Evolutionary conservation across 2,329 filamentous ascomycete genomes (phyloP).

Genomic region (Zymoseptoria pseudotritici): DNA sequence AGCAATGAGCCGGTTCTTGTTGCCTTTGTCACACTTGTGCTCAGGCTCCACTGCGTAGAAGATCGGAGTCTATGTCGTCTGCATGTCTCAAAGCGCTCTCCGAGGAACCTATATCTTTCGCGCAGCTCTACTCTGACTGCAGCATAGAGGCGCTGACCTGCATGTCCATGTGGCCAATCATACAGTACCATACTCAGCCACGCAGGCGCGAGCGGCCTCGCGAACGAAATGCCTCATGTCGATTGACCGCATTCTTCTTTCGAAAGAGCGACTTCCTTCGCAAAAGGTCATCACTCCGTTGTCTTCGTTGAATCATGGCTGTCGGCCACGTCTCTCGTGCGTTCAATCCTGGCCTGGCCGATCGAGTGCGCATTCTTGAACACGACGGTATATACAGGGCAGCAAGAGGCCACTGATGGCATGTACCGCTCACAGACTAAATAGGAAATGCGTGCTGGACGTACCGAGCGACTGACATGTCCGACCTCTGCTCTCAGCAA

Average conservation of each 20-base stretch:
- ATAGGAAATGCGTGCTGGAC: neutral
- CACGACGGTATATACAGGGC: neutral
- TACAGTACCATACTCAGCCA: neutral
- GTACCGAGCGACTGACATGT: neutral
- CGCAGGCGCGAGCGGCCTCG: neutral
- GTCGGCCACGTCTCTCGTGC: neutral
- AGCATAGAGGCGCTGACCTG: neutral
- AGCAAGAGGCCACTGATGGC: neutral
- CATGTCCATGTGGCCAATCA: neutral
- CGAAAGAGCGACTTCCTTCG: too few species aligned
- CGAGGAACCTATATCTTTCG: neutral
- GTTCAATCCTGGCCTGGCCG: neutral
- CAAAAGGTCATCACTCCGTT: too few species aligned
- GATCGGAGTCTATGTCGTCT: neutral
- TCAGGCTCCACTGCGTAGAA: neutral
- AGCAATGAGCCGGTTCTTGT: neutral
- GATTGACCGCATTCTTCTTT: neutral
- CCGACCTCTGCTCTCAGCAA: neutral
- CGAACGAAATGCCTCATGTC: neutral
- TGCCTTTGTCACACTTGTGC: neutral
- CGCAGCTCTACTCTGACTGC: neutral
- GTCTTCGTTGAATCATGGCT: neutral
- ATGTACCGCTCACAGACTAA: neutral
- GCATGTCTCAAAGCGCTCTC: neutral
- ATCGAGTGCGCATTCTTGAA: neutral